Base-by-base conservation (phyloP, 805 yeast genomes). In the Suhomyces tanzawaensis region DNA sequence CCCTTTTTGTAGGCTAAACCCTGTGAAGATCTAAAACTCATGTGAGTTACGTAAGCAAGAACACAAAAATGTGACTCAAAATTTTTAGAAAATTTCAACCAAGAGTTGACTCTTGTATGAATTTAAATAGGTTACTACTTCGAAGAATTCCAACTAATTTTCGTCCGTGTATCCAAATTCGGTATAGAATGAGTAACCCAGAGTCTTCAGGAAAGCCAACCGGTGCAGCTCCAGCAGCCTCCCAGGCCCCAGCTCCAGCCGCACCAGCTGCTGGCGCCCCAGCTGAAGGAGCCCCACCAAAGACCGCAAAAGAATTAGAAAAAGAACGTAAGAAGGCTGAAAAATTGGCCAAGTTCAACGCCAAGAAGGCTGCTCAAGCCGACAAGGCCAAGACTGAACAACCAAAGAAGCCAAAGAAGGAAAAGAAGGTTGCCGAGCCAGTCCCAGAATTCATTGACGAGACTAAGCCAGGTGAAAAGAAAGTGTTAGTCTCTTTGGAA, bases 391-490 rank as follows among this genome's bases (percentile, higher is more conserved):
- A 69, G 39, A 9, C 71, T 44, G 71, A 40, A 3, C 34, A 68
- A 32, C 57, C 67, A 17, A 76, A 78, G 61, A 82, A 85, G 67
- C 79, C 81, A 54, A 80, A 81, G 60, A 77, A 76, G 61, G 82
- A 78, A 55, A 82, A 81, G 67, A 79, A 77, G 55, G 80, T 62
- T 34, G 81, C 66, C 26, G 95, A 78, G 54, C 82, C 85, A 29
- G 71, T 75, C 28, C 95, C 96, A n/a, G 93, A 82, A 54, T 93
- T 81, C 61, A 78, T 80, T 34, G 99, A 93, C 61, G 67, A 69
- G 41, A 93, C 99, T 32, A 75, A 71, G 34, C 80, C 85, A 3
- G 99, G 99, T 45, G 95, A 89, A 54, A 93, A 91, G 79, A 93
- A 93, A 69, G 64, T 82, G 23, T 76, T 93, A 41, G 84, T 80